phyloP scores from a whole-genome alignment of 2,329 filamentous ascomycete genomes.

The Colletotrichum sp. region DNA sequence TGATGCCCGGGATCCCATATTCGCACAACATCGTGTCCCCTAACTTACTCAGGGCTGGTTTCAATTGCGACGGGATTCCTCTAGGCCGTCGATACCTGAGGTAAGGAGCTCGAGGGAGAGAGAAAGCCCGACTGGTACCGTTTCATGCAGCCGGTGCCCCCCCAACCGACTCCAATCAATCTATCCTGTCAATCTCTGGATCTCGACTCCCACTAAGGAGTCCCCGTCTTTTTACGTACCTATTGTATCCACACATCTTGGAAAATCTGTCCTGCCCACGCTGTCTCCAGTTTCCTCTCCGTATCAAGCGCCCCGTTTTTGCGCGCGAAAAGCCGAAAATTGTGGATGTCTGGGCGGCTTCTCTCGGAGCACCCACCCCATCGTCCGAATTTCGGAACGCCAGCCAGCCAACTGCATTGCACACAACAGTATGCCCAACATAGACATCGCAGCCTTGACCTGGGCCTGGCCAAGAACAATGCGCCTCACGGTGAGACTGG shows the following conservation, averaged over 20 bases:
- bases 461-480: background rate
- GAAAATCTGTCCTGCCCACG: constrained; percentile 13
- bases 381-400: constrained; percentile 17
- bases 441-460: background rate
- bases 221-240: constrained; percentile 5
- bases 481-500: constrained; percentile 18
- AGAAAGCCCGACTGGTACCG: background rate
- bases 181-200: constrained; percentile 14
- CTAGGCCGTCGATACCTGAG: constrained; percentile 12
- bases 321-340: constrained; percentile 17
- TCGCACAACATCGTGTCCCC: background rate
- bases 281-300: constrained; percentile 6
- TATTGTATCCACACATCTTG: constrained; percentile 1
- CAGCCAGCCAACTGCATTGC: background rate
- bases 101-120: constrained; percentile 1
- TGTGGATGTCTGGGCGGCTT: constrained; percentile 14
- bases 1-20: background rate
- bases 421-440: background rate
- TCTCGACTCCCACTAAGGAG: background rate
- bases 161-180: constrained; percentile 14
- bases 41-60: background rate
- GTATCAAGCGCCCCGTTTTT: constrained; percentile 14
- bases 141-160: background rate
- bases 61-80: background rate
- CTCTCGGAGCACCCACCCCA: constrained; percentile 12